Percentiles rank a stretch among this genome's conserved stretches.
These are phyloP conservation scores for Pouteria glomerata DNA, from an alignment of 148 eudicot species.

Conservation along the genomic window DNA sequence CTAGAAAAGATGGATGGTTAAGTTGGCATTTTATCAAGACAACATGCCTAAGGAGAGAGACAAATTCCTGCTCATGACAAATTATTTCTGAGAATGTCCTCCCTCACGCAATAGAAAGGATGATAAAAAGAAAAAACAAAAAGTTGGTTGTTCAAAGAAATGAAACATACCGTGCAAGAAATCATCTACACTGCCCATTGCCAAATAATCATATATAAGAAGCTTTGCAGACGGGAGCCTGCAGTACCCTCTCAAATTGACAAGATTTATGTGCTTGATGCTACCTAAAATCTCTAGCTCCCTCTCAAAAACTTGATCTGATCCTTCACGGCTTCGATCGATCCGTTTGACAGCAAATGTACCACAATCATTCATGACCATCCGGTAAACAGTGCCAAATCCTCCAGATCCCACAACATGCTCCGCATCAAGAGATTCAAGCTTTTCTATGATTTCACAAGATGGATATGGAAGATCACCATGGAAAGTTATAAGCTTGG, in stretches of 20 bases:
- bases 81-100: no score
- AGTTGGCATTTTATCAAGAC: background rate
- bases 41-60: background rate
- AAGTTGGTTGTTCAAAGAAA: no score
- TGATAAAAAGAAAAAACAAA: no score
- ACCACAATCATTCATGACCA: slow-evolving; percentile 98
- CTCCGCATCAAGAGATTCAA: slow-evolving; percentile 77
- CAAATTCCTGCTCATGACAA: background rate
- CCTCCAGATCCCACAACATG: slow-evolving; percentile 95
- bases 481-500: slow-evolving; percentile 83
- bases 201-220: slow-evolving; percentile 85
- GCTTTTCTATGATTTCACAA: slow-evolving; percentile 78
- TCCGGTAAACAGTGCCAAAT: slow-evolving; percentile 83
- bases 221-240: slow-evolving; percentile 79
- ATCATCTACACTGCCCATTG: slow-evolving; percentile 86
- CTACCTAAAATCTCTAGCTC: slow-evolving; percentile 92
- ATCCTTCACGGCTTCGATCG: slow-evolving; percentile 71
- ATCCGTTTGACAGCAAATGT: slow-evolving; percentile 92
- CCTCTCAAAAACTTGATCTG: slow-evolving; percentile 75
- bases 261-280: slow-evolving; percentile 85
- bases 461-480: slow-evolving; percentile 97
- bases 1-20: background rate
- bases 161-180: slow-evolving; percentile 62
- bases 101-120: no score
- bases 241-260: slow-evolving; percentile 90